Evolutionary conservation across 495 filamentous ascomycete species (phyloP).

Genomic region (Astrocystis sublimbata): DNA sequence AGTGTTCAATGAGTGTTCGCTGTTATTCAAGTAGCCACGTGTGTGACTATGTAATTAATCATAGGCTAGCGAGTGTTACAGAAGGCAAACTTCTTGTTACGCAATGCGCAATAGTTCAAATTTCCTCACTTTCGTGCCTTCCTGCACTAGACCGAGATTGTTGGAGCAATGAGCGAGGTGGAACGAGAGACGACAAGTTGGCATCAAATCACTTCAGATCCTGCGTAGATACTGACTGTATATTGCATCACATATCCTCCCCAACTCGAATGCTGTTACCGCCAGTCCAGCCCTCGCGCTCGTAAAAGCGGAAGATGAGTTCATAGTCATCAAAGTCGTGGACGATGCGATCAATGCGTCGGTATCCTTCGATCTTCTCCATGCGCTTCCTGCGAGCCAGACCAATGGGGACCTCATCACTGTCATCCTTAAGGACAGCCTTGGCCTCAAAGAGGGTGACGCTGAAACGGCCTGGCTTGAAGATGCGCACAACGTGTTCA

Average conservation of each 20-base stretch:
- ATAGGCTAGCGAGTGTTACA: constrained; percentile 15
- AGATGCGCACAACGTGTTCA: constrained; percentile 91
- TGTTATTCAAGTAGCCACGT: neutral
- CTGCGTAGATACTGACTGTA: too few species aligned
- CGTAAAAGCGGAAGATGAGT: constrained; percentile 94
- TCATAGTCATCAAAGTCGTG: constrained; percentile 98
- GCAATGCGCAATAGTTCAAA: constrained; percentile 10
- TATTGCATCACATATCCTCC: constrained; percentile 36
- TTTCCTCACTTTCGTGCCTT: constrained; percentile 2
- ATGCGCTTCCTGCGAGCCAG: constrained; percentile 60
- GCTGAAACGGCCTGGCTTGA: constrained; percentile 94
- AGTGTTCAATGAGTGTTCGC: neutral
- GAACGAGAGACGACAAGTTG: constrained; percentile 11
- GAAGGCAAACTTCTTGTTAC: constrained; percentile 9
- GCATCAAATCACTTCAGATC: neutral
- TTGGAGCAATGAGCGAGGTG: neutral
- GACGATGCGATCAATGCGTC: constrained; percentile 89
- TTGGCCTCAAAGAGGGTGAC: constrained; percentile 97
- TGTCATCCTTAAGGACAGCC: constrained; percentile 43
- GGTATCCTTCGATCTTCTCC: constrained; percentile 85
- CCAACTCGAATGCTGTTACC: constrained; percentile 70
- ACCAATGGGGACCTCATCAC: constrained; percentile 44
- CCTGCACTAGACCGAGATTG: constrained; percentile 9
- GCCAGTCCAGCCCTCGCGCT: constrained; percentile 87
- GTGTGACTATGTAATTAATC: constrained; percentile 15